phyloP scores from a whole-genome alignment of 768 basidiomycete genomes.

The Tulasnella sp. region DNA sequence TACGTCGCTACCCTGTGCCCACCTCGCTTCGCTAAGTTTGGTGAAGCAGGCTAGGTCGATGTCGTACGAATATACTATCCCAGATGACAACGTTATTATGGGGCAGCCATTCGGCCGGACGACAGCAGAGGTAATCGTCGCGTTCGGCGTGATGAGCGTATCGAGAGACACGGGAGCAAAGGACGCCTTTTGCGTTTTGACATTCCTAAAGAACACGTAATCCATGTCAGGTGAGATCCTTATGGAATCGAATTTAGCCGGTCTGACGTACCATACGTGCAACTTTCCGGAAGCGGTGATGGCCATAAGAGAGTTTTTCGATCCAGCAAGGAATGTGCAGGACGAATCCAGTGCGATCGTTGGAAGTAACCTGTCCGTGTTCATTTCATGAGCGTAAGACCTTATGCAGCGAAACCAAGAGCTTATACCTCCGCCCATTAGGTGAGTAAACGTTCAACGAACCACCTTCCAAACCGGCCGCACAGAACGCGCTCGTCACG shows the following conservation, averaged over 20 bases:
- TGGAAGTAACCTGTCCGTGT: slow-evolving; percentile 61
- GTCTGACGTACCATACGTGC: slow-evolving; percentile 62
- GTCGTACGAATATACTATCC: slow-evolving; percentile 80
- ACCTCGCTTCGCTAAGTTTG: slow-evolving; percentile 78
- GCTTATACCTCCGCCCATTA: slow-evolving; percentile 70
- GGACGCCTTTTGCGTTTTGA: slow-evolving; percentile 60
- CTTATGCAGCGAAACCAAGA: neutral
- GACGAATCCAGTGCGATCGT: slow-evolving; percentile 68
- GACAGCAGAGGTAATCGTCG: slow-evolving; percentile 57
- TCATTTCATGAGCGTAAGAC: slow-evolving; percentile 2
- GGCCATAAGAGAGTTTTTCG: slow-evolving; percentile 61
- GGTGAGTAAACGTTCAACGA: slow-evolving; percentile 78
- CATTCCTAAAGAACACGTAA: slow-evolving; percentile 53
- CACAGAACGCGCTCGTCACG: slow-evolving; percentile 64
- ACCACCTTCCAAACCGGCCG: slow-evolving; percentile 75
- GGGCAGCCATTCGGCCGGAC: slow-evolving; percentile 80
- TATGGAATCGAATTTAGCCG: slow-evolving; percentile 22
- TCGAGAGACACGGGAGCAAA: slow-evolving; percentile 64
- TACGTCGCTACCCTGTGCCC: slow-evolving; percentile 73
- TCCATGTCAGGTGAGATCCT: neutral
- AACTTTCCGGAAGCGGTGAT: slow-evolving; percentile 69
- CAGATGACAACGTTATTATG: slow-evolving; percentile 69
- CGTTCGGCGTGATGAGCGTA: slow-evolving; percentile 54
- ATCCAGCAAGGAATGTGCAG: slow-evolving; percentile 63
- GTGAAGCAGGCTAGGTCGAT: slow-evolving; percentile 61